These are phyloP conservation scores for Sarocladium kiliense DNA, from an alignment of 2,329 filamentous ascomycete genomes.

Conservation along the genomic window DNA sequence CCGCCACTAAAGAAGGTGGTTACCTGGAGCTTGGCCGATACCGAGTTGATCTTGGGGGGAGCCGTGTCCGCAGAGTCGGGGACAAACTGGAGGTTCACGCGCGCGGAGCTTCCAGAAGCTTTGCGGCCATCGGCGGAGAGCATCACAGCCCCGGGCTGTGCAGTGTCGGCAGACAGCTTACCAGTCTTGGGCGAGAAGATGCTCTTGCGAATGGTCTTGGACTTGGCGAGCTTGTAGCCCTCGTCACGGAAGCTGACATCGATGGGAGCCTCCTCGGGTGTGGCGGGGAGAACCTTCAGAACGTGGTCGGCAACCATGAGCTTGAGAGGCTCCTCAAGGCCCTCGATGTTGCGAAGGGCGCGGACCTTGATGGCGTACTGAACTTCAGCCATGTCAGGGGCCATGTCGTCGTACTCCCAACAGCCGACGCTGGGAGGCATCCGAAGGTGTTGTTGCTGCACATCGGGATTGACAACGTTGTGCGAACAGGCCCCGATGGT, in stretches of 20 bases:
- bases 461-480: constrained; percentile 33
- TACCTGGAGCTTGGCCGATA: constrained; percentile 45
- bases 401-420: constrained; percentile 50
- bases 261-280: constrained; percentile 45
- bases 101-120: constrained; percentile 35
- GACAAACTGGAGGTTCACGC: constrained; percentile 42
- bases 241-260: constrained; percentile 41
- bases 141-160: constrained; percentile 44
- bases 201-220: constrained; percentile 48
- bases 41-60: constrained; percentile 43
- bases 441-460: constrained; percentile 47
- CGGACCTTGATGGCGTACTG: constrained; percentile 49
- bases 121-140: constrained; percentile 43
- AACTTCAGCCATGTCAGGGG: constrained; percentile 49
- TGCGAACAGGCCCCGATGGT: constrained; percentile 53
- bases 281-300: constrained; percentile 48
- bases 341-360: constrained; percentile 19
- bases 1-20: constrained; percentile 47
- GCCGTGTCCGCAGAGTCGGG: constrained; percentile 35
- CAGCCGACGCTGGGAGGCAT: constrained; percentile 47
- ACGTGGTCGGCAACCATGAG: constrained; percentile 31
- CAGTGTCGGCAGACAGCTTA: constrained; percentile 37
- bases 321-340: constrained; percentile 16
- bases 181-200: constrained; percentile 48
- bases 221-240: constrained; percentile 44